Evolutionary conservation across 1,284 basidiomycete species (phyloP).

Genomic region (Leccinum insolens): DNA sequence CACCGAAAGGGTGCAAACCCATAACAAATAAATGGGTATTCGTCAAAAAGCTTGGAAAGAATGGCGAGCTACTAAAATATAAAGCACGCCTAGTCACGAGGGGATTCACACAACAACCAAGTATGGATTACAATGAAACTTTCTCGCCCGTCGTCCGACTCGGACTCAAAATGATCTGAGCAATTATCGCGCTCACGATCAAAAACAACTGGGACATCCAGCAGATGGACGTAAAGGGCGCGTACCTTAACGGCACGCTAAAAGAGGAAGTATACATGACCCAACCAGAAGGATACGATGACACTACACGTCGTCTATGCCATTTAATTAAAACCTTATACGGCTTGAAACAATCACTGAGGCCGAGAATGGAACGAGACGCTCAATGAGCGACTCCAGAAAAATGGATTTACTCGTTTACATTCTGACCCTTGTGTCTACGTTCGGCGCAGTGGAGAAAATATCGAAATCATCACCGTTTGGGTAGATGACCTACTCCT

Average conservation of each 20-base stretch:
- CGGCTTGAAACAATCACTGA: neutral
- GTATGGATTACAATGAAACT: neutral
- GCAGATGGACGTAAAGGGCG: neutral
- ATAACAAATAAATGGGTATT: too few relatives aligned
- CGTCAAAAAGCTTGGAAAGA: too few relatives aligned
- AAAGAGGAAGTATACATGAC: neutral
- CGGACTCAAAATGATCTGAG: neutral
- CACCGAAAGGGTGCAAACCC: too few relatives aligned
- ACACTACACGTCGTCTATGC: neutral
- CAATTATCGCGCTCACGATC: neutral
- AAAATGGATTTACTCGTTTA: neutral
- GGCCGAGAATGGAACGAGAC: neutral
- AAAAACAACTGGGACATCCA: neutral
- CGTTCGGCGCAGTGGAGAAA: neutral
- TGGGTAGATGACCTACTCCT: conserved; percentile 16
- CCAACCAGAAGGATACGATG: neutral
- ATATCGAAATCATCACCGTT: conserved; percentile 6
- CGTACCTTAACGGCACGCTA: neutral
- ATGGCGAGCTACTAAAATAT: too few relatives aligned
- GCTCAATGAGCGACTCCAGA: neutral
- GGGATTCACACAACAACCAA: too few relatives aligned
- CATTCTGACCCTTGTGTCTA: conserved; percentile 9
- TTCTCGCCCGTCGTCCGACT: neutral
- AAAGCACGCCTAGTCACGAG: too few relatives aligned
- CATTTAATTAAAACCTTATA: neutral